phyloP scores from a whole-genome alignment of 306 rosid genomes.

The Ammopiptanthus mongolicus region DNA sequence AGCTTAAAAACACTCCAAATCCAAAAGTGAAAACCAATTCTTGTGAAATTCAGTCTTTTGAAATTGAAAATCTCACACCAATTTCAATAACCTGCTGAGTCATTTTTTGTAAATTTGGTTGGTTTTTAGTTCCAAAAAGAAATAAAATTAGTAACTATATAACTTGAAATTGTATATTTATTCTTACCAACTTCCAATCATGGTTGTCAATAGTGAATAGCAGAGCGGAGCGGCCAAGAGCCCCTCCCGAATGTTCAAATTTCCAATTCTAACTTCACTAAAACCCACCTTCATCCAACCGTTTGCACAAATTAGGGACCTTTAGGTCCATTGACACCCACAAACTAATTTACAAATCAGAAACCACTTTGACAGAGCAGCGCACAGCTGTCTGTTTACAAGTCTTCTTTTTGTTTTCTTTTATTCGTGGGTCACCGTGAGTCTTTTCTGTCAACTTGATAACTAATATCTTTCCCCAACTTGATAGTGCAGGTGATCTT shows the following conservation, averaged over 20 bases:
- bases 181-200: not conserved
- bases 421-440: not conserved
- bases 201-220: not conserved
- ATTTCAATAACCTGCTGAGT: not conserved
- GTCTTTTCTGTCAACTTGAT: not conserved
- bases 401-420: not conserved
- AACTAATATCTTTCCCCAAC: conserved; percentile 7
- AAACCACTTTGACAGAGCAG: not conserved
- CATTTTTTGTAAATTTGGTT: not conserved
- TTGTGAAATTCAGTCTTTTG: not conserved
- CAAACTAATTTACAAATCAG: not conserved
- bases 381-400: not conserved
- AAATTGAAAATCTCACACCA: not conserved
- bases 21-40: not conserved
- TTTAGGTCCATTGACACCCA: not conserved
- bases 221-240: not conserved
- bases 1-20: not conserved
- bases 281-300: not conserved
- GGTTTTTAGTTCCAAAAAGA: not conserved
- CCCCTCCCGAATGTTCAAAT: not conserved
- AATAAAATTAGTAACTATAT: not conserved
- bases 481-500: conserved; percentile 77
- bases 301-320: not conserved
- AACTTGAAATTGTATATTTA: not conserved
- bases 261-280: not conserved